Base-by-base conservation (phyloP, 202 grass and related monocot genomes). In the Carex arenaria region DNA sequence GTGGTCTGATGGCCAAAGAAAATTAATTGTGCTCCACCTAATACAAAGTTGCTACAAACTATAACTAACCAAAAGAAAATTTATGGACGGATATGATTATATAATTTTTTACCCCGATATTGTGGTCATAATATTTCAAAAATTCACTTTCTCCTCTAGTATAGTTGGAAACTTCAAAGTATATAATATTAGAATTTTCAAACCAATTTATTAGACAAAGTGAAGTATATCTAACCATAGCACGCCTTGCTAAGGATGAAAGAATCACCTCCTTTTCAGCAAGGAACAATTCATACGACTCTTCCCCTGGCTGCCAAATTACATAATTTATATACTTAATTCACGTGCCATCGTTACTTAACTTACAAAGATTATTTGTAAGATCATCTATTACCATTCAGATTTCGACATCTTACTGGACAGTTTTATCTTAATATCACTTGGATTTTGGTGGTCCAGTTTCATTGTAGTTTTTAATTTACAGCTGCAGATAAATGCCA, bases 301-400 rank as follows among this genome's bases (percentile, higher is more conserved):
- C 81, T 1, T 96, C 91, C 61, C 84, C 90, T 12, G 89, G 45
- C 93, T 96, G 87, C 75, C 71, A 9, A 51, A 66, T 51, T 28
- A 11, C 51, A 77, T 7, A 77, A 36, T 4, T 34, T 54, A 30
- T 15, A 36, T 22, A 77, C 15, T 57, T 13, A 77, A 59, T 57
- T 57, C 7, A 17, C 14, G 11, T 36, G 6, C 15, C 52, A 57
- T 6, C 28, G 7, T 45, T 65, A 22, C 9, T 61, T 7, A 42
- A 56, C 1, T 40, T 43, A 59, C 3, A 61, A 80, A 61, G 34
- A 23, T 20, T 26, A 61, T 62, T 43, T 62, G 52, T 20, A 23
- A 11, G 54, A 38, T 19, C 5, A 63, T 20, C 14, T 12, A 38
- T 18, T 62, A 62, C 45, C 45, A 57, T 19, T 13, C 28, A 40